phyloP scores from a whole-genome alignment of 768 basidiomycete species.

The Psilocybe subaeruginosa region DNA sequence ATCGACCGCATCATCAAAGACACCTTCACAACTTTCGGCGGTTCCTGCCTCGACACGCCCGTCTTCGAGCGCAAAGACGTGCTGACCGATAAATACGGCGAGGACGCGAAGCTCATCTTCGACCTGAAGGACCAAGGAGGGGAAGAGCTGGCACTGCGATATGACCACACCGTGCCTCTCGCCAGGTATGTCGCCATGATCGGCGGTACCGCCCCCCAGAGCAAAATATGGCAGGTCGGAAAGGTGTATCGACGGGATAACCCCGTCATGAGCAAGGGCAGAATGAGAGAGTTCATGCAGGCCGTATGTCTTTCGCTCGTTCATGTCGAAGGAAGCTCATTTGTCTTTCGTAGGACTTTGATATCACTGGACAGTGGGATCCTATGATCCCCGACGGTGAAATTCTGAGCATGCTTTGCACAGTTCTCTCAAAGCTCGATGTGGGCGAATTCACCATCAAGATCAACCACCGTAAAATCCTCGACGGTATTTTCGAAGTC shows the following conservation, averaged over 20 bases:
- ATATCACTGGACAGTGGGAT: slow-evolving; percentile 92
- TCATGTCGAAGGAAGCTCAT: background rate
- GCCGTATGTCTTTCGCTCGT: slow-evolving; percentile 57
- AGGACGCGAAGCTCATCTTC: slow-evolving; percentile 96
- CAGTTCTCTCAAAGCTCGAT: slow-evolving; percentile 79
- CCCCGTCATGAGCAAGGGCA: slow-evolving; percentile 96
- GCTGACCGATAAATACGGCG: slow-evolving; percentile 95
- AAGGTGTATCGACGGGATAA: slow-evolving; percentile 97
- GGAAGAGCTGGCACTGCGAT: slow-evolving; percentile 91
- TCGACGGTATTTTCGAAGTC: slow-evolving; percentile 96
- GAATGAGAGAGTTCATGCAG: slow-evolving; percentile 99
- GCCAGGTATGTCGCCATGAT: slow-evolving; percentile 96
- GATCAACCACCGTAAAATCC: slow-evolving; percentile 95
- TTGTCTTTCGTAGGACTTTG: slow-evolving; percentile 73
- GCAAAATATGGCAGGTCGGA: slow-evolving; percentile 97
- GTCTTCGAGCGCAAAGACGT: slow-evolving; percentile 99
- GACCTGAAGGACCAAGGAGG: slow-evolving; percentile 98
- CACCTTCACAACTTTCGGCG: slow-evolving; percentile 88
- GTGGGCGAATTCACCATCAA: slow-evolving; percentile 96
- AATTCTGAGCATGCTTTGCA: slow-evolving; percentile 79
- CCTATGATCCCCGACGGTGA: slow-evolving; percentile 98
- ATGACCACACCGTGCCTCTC: slow-evolving; percentile 97
- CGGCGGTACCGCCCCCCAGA: slow-evolving; percentile 70
- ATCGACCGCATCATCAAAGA: slow-evolving; percentile 89
- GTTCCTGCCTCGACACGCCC: slow-evolving; percentile 92